Evolutionary conservation across 768 basidiomycete species (phyloP).

Genomic region (Hericium coralloides): DNA sequence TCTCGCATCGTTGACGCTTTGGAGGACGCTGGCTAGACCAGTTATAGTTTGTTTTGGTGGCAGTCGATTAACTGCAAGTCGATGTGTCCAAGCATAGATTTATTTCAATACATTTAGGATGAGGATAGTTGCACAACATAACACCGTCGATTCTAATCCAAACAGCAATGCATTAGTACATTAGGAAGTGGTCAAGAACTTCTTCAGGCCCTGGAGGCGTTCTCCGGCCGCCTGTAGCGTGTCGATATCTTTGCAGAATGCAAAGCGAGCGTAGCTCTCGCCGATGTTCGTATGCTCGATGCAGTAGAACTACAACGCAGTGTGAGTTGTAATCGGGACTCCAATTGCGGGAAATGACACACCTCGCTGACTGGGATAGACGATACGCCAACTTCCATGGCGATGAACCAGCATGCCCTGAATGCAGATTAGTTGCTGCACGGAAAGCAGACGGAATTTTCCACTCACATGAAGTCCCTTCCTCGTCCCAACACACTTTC

Average conservation of each 20-base stretch:
- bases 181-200: constrained; percentile 36
- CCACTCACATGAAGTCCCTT: constrained; percentile 70
- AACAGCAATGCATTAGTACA: constrained; percentile 5
- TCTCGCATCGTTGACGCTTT: constrained; percentile 62
- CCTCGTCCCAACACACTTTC: constrained; percentile 66
- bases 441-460: neutral
- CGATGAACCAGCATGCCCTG: constrained; percentile 95
- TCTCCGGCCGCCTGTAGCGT: constrained; percentile 78
- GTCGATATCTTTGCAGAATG: constrained; percentile 92
- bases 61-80: neutral
- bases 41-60: too few species aligned
- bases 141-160: neutral
- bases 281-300: constrained; percentile 79
- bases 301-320: constrained; percentile 71
- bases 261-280: constrained; percentile 80
- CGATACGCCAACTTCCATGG: constrained; percentile 82
- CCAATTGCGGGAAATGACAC: constrained; percentile 16
- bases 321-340: neutral
- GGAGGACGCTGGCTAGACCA: constrained; percentile 12
- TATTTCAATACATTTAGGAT: neutral
- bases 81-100: neutral
- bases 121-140: neutral
- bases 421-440: constrained; percentile 1
- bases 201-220: constrained; percentile 64
- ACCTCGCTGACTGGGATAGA: constrained; percentile 95